Evolutionary conservation across 768 basidiomycete species (phyloP).

Genomic region (Suillus occidentalis): DNA sequence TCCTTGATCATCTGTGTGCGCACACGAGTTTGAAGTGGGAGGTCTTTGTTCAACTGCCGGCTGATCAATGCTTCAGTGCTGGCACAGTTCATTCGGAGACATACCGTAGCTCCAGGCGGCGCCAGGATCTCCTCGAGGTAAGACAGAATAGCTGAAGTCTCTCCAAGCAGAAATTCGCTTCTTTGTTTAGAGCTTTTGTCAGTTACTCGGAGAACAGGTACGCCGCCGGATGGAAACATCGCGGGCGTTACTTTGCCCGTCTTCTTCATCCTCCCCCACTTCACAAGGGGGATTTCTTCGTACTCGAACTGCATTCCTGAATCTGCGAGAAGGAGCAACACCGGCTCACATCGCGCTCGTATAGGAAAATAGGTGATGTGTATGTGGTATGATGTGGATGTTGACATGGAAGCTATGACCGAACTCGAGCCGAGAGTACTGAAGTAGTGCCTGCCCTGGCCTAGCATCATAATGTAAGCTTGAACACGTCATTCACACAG

Average conservation of each 20-base stretch:
- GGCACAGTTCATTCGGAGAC: neutral
- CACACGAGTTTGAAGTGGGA: slow-evolving; percentile 18
- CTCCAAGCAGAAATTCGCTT: slow-evolving; percentile 20
- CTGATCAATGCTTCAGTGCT: neutral
- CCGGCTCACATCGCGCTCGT: slow-evolving; percentile 28
- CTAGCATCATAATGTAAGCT: neutral
- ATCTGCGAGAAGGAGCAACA: slow-evolving; percentile 26
- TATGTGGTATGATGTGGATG: slow-evolving; percentile 15
- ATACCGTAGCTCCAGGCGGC: slow-evolving; percentile 14
- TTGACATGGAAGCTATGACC: slow-evolving; percentile 7
- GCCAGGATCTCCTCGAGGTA: slow-evolving; percentile 24
- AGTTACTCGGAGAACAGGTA: slow-evolving; percentile 27
- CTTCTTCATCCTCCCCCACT: slow-evolving; percentile 19
- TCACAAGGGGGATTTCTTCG: slow-evolving; percentile 16
- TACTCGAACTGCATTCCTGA: slow-evolving; percentile 23
- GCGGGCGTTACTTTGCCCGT: slow-evolving; percentile 17
- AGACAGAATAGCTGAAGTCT: slow-evolving; percentile 26
- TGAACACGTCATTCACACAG: neutral
- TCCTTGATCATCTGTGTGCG: slow-evolving; percentile 23
- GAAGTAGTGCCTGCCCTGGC: neutral
- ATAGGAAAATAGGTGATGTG: slow-evolving; percentile 22
- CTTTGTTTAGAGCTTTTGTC: slow-evolving; percentile 10
- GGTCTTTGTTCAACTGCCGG: slow-evolving; percentile 8
- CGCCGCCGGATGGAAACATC: slow-evolving; percentile 22
- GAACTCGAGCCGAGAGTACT: neutral